A percentile compares a stretch with the other conserved stretches of the same genome.
These are phyloP conservation scores for Astrothelium subdiscretum DNA, from an alignment of 495 filamentous ascomycete genomes.

Conservation along the genomic window DNA sequence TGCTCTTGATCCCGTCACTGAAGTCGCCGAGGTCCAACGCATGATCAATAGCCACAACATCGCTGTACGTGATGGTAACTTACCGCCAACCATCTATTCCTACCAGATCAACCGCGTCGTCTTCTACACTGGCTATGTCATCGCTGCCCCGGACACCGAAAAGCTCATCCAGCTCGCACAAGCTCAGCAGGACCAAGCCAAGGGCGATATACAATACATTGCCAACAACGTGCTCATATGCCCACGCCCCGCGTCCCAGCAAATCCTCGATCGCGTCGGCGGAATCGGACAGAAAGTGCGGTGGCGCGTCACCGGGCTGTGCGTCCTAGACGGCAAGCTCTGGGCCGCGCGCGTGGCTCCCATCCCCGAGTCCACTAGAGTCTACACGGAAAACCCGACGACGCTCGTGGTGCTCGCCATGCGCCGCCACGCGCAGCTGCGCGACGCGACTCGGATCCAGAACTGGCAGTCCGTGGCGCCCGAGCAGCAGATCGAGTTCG, in stretches of 20 bases:
- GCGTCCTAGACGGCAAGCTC: conserved; percentile 56
- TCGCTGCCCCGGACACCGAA: conserved; percentile 55
- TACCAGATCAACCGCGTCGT: conserved; percentile 72
- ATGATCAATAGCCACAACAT: conserved; percentile 82
- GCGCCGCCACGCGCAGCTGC: conserved; percentile 55
- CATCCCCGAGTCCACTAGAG: conserved; percentile 35
- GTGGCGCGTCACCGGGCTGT: conserved; percentile 73
- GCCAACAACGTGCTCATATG: conserved; percentile 88
- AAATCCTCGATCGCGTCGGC: conserved; percentile 68
- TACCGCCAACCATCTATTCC: conserved; percentile 26
- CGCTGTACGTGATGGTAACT: conserved; percentile 32
- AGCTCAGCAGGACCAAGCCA: conserved; percentile 43
- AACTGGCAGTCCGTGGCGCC: conserved; percentile 66
- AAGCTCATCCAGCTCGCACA: conserved; percentile 56
- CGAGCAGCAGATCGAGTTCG: conserved; percentile 53
- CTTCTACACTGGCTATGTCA: conserved; percentile 90
- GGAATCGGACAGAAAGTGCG: conserved; percentile 68
- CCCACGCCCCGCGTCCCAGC: conserved; percentile 52
- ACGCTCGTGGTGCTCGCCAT: conserved; percentile 30
- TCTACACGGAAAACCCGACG: conserved; percentile 58
- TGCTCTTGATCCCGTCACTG: conserved; percentile 69
- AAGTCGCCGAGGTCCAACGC: conserved; percentile 75
- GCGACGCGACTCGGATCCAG: conserved; percentile 70
- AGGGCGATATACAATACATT: conserved; percentile 63
- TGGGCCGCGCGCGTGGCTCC: conserved; percentile 76